Percentiles rank a stretch among this genome's conserved stretches.
These are phyloP conservation scores for Geotrichum klebahnii DNA, from an alignment of 1,139 yeast genomes.

Conservation along the genomic window DNA sequence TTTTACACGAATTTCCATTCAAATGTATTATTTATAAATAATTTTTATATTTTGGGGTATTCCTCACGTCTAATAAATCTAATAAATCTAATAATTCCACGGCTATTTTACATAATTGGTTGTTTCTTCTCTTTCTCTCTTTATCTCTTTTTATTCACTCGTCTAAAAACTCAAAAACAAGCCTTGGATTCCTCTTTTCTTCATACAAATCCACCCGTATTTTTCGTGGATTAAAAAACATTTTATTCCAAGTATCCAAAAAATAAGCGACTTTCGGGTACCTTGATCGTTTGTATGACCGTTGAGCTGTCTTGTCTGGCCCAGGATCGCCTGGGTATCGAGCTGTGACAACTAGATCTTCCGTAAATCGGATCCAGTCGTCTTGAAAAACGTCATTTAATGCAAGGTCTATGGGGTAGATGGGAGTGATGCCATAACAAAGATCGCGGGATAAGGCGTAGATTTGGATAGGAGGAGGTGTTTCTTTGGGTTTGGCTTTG, in stretches of 20 bases:
- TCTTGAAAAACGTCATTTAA: constrained; percentile 5
- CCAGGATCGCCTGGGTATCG: constrained; percentile 7
- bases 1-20: too few species aligned
- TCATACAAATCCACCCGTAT: constrained; percentile 5
- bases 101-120: too few species aligned
- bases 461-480: constrained; percentile 7
- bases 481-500: not conserved
- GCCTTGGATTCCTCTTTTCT: not conserved
- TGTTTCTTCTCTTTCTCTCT: too few species aligned
- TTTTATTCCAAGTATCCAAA: constrained; percentile 4
- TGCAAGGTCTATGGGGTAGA: constrained; percentile 8
- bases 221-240: constrained; percentile 4
- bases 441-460: constrained; percentile 9
- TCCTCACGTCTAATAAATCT: too few species aligned
- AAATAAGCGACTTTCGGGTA: constrained; percentile 8
- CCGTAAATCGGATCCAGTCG: constrained; percentile 14
- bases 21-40: too few species aligned
- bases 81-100: too few species aligned
- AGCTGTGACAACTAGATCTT: constrained; percentile 11
- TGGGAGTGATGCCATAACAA: constrained; percentile 8
- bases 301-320: not conserved
- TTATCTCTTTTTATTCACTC: too few species aligned
- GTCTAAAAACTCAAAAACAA: constrained; percentile 4
- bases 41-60: too few species aligned
- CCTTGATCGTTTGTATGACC: constrained; percentile 4